Percentiles rank a stretch among this genome's conserved stretches.
phyloP scores from a whole-genome alignment of 108 stramenopile species.

The Thalassiosira profunda region DNA sequence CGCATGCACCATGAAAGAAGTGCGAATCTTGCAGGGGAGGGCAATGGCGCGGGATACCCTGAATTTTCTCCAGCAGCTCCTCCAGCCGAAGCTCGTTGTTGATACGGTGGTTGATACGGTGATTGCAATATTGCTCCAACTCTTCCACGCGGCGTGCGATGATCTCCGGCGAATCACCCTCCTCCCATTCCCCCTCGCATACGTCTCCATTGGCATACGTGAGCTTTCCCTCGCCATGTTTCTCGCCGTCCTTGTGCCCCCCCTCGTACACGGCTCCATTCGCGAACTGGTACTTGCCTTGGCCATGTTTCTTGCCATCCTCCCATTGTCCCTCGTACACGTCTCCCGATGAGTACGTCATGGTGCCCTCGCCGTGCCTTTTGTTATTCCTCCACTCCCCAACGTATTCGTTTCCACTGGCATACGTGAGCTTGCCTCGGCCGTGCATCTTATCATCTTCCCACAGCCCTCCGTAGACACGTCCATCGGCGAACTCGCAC shows the following conservation, averaged over 20 bases:
- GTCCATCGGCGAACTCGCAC: conserved; percentile 4
- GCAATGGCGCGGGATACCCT: not conserved
- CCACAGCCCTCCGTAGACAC: too few relatives aligned
- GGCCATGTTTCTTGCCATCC: conserved; percentile 7
- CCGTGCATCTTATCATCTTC: conserved; percentile 21
- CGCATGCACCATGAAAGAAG: not conserved
- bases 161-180: too few relatives aligned
- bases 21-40: not conserved
- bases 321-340: conserved; percentile 9
- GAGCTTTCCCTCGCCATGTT: conserved; percentile 35
- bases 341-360: conserved; percentile 14
- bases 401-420: conserved; percentile 34
- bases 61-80: too few relatives aligned
- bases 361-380: conserved; percentile 41
- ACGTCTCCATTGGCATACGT: conserved; percentile 15
- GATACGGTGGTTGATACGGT: too few relatives aligned
- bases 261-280: conserved; percentile 25
- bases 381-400: conserved; percentile 44
- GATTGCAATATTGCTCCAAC: too few relatives aligned
- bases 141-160: too few relatives aligned
- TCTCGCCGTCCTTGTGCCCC: conserved; percentile 15
- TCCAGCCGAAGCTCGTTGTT: too few relatives aligned
- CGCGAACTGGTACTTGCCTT: conserved; percentile 9
- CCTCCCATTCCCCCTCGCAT: conserved; percentile 30
- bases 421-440: conserved; percentile 20